Conservation (phyloP, 768 basidiomycete species). For the Pleurotus giganteus region DNA sequence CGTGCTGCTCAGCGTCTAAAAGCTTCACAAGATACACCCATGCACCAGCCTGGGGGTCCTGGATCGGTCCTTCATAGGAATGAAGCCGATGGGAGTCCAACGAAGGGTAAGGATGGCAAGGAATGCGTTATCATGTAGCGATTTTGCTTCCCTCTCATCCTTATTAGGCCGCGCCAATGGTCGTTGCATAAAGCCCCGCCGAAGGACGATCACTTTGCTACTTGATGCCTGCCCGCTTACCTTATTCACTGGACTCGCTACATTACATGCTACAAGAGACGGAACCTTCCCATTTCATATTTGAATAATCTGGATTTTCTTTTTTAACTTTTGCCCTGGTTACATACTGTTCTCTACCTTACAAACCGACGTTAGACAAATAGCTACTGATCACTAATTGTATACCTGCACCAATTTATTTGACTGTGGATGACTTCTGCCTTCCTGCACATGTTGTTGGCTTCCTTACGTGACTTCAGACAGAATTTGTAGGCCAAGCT, state of each 20-base stretch:
- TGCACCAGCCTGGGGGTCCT: constrained; percentile 57
- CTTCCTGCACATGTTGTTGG: no score
- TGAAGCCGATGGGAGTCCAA: constrained; percentile 37
- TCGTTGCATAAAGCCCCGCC: not conserved
- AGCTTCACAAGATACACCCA: constrained; percentile 51
- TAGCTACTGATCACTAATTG: not conserved
- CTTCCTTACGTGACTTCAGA: no score
- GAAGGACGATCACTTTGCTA: not conserved
- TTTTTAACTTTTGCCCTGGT: not conserved
- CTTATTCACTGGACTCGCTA: not conserved
- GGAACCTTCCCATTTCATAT: not conserved
- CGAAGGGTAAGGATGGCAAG: constrained; percentile 65
- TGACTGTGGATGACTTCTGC: no score
- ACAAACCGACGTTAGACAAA: not conserved
- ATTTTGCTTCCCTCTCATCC: constrained; percentile 8
- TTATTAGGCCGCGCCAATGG: constrained; percentile 16
- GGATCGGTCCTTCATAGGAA: constrained; percentile 62
- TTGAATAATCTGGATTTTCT: not conserved
- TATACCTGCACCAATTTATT: not conserved
- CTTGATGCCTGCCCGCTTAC: not conserved
- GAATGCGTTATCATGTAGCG: constrained; percentile 86
- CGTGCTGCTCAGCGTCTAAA: constrained; percentile 85
- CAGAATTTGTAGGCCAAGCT: no score
- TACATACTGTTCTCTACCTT: not conserved
- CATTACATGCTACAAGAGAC: not conserved